Percentiles rank a stretch among this genome's conserved stretches.
Conservation (phyloP, 1,284 basidiomycete species). For the Trametes polyzona region DNA sequence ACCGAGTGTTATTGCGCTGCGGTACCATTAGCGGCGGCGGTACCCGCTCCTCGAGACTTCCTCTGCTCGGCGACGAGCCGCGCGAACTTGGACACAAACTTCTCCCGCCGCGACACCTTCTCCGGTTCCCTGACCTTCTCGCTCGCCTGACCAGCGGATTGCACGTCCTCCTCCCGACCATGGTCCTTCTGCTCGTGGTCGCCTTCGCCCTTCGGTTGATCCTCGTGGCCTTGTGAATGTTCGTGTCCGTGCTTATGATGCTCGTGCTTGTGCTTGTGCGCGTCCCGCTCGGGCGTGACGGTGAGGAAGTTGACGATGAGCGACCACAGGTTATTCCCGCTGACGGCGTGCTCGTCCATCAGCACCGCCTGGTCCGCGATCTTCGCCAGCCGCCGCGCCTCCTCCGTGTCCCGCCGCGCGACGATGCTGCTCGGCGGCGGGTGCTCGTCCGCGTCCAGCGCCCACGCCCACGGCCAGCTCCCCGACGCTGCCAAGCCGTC, state of each 20-base stretch:
- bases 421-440: conserved; percentile 85
- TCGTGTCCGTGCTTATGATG: neutral
- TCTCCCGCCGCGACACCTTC: conserved; percentile 22
- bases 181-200: neutral
- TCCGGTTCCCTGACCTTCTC: neutral
- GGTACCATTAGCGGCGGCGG: neutral
- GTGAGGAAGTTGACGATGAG: conserved; percentile 65
- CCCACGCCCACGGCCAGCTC: conserved; percentile 77
- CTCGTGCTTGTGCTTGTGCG: conserved; percentile 11
- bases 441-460: conserved; percentile 69
- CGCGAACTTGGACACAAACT: conserved; percentile 32
- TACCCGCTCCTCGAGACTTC: conserved; percentile 17
- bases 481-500: conserved; percentile 53
- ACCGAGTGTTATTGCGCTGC: conserved; percentile 7
- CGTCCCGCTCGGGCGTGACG: conserved; percentile 37
- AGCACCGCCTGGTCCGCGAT: conserved; percentile 69
- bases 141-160: neutral
- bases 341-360: conserved; percentile 57
- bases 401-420: conserved; percentile 74
- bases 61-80: conserved; percentile 30
- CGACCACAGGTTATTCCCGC: conserved; percentile 73
- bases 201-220: neutral
- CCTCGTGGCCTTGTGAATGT: neutral
- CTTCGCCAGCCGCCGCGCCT: conserved; percentile 69
- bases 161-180: neutral